Evolutionary conservation across 2,329 filamentous ascomycete genomes (phyloP).

Genomic region (Fusarium nelsonii): DNA sequence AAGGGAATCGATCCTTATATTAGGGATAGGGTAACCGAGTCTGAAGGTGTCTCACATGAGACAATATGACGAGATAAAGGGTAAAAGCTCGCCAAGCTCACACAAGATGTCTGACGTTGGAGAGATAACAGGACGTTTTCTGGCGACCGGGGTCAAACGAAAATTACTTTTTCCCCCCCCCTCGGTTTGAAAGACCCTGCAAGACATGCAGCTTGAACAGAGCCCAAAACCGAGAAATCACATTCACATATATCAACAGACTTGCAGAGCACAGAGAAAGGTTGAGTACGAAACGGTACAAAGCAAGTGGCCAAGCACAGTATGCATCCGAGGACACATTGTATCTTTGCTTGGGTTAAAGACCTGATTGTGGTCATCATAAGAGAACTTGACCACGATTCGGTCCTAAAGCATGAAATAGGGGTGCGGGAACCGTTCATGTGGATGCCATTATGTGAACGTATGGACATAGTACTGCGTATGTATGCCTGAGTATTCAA

Average conservation of each 20-base stretch:
- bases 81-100: slow-evolving; percentile 10
- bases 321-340: background rate
- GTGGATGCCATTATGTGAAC: slow-evolving; percentile 7
- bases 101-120: slow-evolving; percentile 10
- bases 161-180: background rate
- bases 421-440: slow-evolving; percentile 20
- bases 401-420: slow-evolving; percentile 21
- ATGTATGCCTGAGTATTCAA: slow-evolving; percentile 14
- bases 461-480: background rate
- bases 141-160: background rate
- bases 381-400: slow-evolving; percentile 19
- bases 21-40: slow-evolving; percentile 5
- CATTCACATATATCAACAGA: background rate
- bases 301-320: background rate
- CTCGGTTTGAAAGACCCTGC: background rate
- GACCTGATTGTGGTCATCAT: slow-evolving; percentile 29
- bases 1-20: background rate
- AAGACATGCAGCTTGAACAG: background rate
- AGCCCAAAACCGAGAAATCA: background rate
- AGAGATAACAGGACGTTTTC: slow-evolving; percentile 20
- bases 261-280: background rate
- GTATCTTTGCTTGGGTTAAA: background rate
- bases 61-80: slow-evolving; percentile 34
- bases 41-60: slow-evolving; percentile 10
- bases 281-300: background rate